These are phyloP conservation scores for Rhizopogon vesiculosus DNA, from an alignment of 768 basidiomycete genomes.

Conservation along the genomic window DNA sequence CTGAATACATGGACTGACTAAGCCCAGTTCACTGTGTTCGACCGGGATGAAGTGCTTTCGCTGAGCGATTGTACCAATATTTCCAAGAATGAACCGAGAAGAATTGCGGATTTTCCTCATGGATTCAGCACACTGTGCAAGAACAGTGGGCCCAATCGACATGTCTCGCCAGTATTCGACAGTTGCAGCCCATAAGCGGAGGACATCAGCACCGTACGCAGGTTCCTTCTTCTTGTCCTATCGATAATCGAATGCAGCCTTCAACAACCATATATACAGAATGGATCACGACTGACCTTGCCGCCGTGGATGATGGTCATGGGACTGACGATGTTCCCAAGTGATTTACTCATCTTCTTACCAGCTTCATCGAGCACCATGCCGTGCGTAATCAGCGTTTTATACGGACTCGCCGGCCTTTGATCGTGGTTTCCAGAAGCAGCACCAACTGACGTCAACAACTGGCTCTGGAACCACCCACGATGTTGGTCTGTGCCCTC, in stretches of 20 bases:
- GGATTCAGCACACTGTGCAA: slow-evolving; percentile 71
- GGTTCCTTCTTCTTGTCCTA: slow-evolving; percentile 70
- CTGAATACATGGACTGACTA: slow-evolving; percentile 42
- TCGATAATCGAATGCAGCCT: neutral
- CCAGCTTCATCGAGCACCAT: slow-evolving; percentile 92
- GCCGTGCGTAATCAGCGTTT: slow-evolving; percentile 86
- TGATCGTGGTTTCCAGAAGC: slow-evolving; percentile 9
- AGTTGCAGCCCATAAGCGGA: slow-evolving; percentile 89
- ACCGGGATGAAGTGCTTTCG: slow-evolving; percentile 1
- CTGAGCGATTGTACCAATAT: slow-evolving; percentile 39
- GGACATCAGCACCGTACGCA: slow-evolving; percentile 79
- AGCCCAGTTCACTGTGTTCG: slow-evolving; percentile 44
- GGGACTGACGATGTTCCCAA: slow-evolving; percentile 89
- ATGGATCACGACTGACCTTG: slow-evolving; percentile 40
- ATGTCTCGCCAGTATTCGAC: slow-evolving; percentile 90
- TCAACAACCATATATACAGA: neutral
- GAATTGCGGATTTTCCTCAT: slow-evolving; percentile 85
- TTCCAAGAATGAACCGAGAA: slow-evolving; percentile 82
- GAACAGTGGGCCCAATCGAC: slow-evolving; percentile 73
- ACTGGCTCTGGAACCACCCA: slow-evolving; percentile 97
- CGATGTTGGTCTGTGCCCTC: slow-evolving; percentile 98
- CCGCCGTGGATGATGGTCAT: slow-evolving; percentile 76
- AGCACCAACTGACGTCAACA: slow-evolving; percentile 72
- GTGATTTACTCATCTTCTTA: slow-evolving; percentile 95
- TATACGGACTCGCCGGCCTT: slow-evolving; percentile 52